Percentiles rank a stretch among this genome's conserved stretches.
phyloP scores from a whole-genome alignment of 257 asterid genomes.

The Solanum chiquidenum region DNA sequence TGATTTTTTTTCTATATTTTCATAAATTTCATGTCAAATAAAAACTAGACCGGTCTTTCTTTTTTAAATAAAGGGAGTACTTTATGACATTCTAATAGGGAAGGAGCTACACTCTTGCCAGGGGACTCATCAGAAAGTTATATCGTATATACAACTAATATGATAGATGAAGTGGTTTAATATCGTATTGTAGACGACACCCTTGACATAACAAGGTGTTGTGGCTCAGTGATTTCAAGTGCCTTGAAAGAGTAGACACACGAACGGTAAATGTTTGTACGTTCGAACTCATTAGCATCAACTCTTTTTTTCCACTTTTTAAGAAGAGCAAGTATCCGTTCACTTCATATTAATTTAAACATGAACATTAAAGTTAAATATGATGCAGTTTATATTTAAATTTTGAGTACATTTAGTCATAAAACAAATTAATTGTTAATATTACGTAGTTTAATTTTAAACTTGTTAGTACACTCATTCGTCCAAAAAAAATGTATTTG shows the following conservation, averaged over 20 bases:
- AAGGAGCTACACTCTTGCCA: neutral
- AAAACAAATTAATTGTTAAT: no score
- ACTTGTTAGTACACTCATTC: neutral
- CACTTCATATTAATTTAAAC: neutral
- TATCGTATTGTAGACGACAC: rapidly evolving
- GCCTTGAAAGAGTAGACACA: neutral
- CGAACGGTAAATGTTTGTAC: neutral
- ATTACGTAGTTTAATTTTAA: no score
- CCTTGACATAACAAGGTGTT: neutral
- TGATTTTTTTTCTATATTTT: neutral
- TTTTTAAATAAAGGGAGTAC: neutral
- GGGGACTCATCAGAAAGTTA: no score
- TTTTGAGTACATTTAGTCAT: neutral
- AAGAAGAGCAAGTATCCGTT: neutral
- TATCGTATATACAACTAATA: no score
- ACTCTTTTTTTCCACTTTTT: neutral
- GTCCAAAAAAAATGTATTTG: no score
- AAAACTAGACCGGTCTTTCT: no score
- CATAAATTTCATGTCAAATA: no score
- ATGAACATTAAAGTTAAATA: no score
- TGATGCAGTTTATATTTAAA: no score
- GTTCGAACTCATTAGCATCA: neutral
- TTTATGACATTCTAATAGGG: neutral
- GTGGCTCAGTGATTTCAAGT: neutral
- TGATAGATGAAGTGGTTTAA: no score